Percentiles rank a stretch among this genome's conserved stretches.
Evolutionary conservation across 2,329 filamentous ascomycete species (phyloP).

Genomic region (Metarhizium album): DNA sequence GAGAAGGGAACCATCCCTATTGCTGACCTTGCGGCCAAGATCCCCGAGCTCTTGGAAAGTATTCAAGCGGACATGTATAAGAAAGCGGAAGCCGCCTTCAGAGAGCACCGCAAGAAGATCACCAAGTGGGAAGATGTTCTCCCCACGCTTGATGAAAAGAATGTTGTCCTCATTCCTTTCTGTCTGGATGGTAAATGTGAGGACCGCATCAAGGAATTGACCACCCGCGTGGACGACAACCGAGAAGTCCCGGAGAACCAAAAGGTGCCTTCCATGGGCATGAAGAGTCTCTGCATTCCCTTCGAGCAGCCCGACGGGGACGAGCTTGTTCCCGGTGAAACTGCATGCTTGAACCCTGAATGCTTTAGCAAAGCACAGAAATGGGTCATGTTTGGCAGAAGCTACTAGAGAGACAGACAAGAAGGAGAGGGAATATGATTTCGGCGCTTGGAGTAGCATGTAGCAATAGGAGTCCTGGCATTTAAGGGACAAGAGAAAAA

Average conservation of each 20-base stretch:
- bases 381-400: conserved; percentile 89
- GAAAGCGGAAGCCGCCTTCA: conserved; percentile 69
- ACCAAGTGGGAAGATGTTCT: conserved; percentile 87
- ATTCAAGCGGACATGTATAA: conserved; percentile 77
- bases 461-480: neutral
- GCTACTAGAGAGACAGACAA: conserved; percentile 33
- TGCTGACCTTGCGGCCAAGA: conserved; percentile 57
- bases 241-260: conserved; percentile 40
- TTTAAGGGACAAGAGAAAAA: neutral
- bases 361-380: conserved; percentile 66
- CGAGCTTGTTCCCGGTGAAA: conserved; percentile 59
- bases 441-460: conserved; percentile 5
- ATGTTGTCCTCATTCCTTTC: conserved; percentile 84
- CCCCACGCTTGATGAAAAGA: conserved; percentile 82
- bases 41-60: conserved; percentile 74
- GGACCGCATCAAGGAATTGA: conserved; percentile 89
- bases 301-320: conserved; percentile 75
- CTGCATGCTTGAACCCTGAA: conserved; percentile 85
- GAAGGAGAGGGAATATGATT: neutral
- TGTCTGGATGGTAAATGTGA: conserved; percentile 77
- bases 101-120: conserved; percentile 68
- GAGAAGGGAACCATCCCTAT: conserved; percentile 76
- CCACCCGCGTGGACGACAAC: conserved; percentile 61
- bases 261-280: conserved; percentile 48
- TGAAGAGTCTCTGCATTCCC: conserved; percentile 60